phyloP scores from a whole-genome alignment of 352 stramenopile genomes.

The Phytophthora kernoviae region DNA sequence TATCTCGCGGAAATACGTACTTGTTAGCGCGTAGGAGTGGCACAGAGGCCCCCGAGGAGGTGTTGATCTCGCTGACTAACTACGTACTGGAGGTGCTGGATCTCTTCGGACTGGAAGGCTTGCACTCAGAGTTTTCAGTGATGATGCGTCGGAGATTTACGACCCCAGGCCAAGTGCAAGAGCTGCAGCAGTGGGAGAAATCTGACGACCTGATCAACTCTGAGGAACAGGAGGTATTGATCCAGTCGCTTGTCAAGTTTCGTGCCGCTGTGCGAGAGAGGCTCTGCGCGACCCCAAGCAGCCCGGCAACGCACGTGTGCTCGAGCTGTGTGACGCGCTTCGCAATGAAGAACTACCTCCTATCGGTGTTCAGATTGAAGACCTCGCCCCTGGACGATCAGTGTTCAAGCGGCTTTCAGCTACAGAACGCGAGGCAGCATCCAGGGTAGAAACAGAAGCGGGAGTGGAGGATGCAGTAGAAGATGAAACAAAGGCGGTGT shows the following conservation, averaged over 20 bases:
- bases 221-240: constrained; percentile 39
- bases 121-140: constrained; percentile 56
- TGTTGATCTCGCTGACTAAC: constrained; percentile 52
- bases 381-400: constrained; percentile 63
- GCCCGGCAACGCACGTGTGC: constrained; percentile 44
- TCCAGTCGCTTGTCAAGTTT: constrained; percentile 64
- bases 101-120: constrained; percentile 66
- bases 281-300: constrained; percentile 54
- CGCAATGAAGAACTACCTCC: constrained; percentile 59
- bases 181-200: constrained; percentile 8
- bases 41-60: constrained; percentile 49
- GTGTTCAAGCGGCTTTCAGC: constrained; percentile 61
- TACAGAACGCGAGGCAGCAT: constrained; percentile 35
- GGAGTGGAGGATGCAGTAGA: constrained; percentile 16
- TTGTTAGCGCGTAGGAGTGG: constrained; percentile 41
- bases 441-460: constrained; percentile 6
- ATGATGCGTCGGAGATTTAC: constrained; percentile 38
- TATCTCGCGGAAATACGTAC: constrained; percentile 67
- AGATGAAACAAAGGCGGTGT: constrained; percentile 6
- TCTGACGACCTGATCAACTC: constrained; percentile 11
- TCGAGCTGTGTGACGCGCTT: constrained; percentile 66
- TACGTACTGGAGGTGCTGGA: constrained; percentile 77
- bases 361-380: constrained; percentile 72
- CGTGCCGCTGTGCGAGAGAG: constrained; percentile 62
- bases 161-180: constrained; percentile 22